Evolutionary conservation across 257 asterid genomes (phyloP).

Genomic region (Vinca minor): DNA sequence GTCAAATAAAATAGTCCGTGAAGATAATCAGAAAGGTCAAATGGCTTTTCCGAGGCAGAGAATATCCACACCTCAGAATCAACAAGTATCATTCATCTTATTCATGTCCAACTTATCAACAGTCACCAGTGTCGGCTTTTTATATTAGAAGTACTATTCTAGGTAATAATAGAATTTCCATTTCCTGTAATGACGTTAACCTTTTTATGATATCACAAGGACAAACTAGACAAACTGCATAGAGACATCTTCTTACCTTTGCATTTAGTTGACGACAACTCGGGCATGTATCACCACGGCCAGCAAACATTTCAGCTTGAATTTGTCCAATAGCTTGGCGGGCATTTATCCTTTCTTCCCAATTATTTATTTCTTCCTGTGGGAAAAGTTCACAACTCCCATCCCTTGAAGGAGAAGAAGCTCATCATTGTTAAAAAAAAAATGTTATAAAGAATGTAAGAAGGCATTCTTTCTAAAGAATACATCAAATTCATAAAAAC

Average conservation of each 20-base stretch:
- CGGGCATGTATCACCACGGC: constrained; percentile 55
- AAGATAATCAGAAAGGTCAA: background rate
- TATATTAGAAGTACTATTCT: background rate
- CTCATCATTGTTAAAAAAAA: constrained; percentile 10
- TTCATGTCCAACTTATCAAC: background rate
- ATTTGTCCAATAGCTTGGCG: constrained; percentile 48
- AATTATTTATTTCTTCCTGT: constrained; percentile 46
- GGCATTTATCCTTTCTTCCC: constrained; percentile 61
- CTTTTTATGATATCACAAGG: background rate
- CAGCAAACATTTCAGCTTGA: constrained; percentile 36
- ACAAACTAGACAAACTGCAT: background rate
- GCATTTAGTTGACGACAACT: constrained; percentile 54
- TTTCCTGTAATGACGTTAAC: background rate
- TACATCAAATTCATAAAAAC: background rate
- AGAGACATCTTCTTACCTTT: constrained; percentile 41
- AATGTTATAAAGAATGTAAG: background rate
- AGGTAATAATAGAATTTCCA: background rate
- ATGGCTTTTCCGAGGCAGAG: background rate
- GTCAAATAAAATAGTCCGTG: background rate
- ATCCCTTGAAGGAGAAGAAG: constrained; percentile 35
- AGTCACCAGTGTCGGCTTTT: background rate
- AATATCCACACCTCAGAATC: background rate
- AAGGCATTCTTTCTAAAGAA: constrained; percentile 6
- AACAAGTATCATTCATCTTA: background rate
- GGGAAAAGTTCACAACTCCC: constrained; percentile 68